Evolutionary conservation across 176 grass and related monocot genomes (phyloP), one percentile per base, ranked within the genome.

Genomic region (Areca catechu): DNA sequence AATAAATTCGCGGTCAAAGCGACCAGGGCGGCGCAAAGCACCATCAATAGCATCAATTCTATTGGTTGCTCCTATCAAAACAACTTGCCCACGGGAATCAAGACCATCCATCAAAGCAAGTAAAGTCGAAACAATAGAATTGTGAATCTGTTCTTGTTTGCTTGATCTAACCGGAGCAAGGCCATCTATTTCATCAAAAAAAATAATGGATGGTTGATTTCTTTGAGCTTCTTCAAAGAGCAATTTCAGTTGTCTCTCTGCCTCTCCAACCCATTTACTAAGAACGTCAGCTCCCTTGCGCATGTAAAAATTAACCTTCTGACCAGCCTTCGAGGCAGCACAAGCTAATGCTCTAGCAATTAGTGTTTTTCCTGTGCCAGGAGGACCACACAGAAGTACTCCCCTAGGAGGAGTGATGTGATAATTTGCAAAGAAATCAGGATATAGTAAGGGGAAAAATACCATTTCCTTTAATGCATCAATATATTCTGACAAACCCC

Each of bases 81-180:
- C 94, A 77, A 98, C 94, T 80, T 98, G 88, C 27, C 94, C 94
- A 67, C 94, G 83, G 60, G 94, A 98, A 71, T 98, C 94, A 68
- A 98, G 82, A 51, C 94, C 94, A 69, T 98, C 94, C 94, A 98
- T 98, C 69, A 98, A 83, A 56, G 94, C 94, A 72, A 98, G 94
- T 70, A 98, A 80, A 62, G 94, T 98, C 9, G 94, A 98, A 54
- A 98, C 94, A 63, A 98, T 98, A 69, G 94, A 98, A 80, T 98
- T 98, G 53, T 98, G 94, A 72, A 98, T 98, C 67, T 98, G 94
- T 54, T 98, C 94, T 80, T 98, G 94, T 70, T 98, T 98, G 84
- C 94, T 98, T 48, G 94, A 98, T 71, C 94, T 98, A 66, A 98
- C 94, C 73, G 94, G 94, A 61, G 94, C 94, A 71, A 98, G 69